Evolutionary conservation across 2,329 filamentous ascomycete species (phyloP).

Genomic region (Fusarium chuoi): DNA sequence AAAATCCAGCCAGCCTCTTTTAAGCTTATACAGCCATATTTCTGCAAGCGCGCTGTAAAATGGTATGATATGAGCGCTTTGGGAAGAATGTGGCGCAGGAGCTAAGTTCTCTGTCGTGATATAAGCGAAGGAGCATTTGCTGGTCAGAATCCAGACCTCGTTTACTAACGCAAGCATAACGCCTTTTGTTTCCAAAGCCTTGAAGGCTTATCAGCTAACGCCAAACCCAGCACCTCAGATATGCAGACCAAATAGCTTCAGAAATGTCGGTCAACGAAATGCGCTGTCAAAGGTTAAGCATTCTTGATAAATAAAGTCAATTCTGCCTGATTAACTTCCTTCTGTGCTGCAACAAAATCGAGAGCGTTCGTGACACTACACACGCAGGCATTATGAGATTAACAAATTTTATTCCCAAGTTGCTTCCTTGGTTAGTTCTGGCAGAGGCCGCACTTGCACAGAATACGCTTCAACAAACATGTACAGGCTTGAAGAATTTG

Average conservation of each 20-base stretch:
- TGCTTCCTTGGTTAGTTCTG: rapidly evolving
- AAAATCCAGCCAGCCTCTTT: background rate
- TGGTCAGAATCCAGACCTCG: background rate
- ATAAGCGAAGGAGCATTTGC: background rate
- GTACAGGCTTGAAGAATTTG: background rate
- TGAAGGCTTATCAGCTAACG: background rate
- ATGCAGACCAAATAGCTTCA: background rate
- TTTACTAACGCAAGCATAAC: background rate
- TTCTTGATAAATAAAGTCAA: background rate
- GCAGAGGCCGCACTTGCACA: background rate
- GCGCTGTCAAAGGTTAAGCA: rapidly evolving
- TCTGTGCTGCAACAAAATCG: rapidly evolving
- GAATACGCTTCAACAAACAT: background rate
- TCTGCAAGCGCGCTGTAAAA: background rate
- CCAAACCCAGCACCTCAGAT: background rate
- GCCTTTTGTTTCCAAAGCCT: background rate
- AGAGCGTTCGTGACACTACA: rapidly evolving
- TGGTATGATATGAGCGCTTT: background rate
- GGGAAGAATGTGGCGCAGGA: background rate
- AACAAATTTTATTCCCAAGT: rapidly evolving
- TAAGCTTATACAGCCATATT: background rate
- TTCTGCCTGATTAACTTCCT: rapidly evolving
- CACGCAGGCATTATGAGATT: background rate
- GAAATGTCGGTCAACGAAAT: background rate
- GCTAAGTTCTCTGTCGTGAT: background rate